Evolutionary conservation across 1,284 basidiomycete genomes (phyloP), one percentile per base, ranked within the genome.

Genomic region (Polyporus tsugae): DNA sequence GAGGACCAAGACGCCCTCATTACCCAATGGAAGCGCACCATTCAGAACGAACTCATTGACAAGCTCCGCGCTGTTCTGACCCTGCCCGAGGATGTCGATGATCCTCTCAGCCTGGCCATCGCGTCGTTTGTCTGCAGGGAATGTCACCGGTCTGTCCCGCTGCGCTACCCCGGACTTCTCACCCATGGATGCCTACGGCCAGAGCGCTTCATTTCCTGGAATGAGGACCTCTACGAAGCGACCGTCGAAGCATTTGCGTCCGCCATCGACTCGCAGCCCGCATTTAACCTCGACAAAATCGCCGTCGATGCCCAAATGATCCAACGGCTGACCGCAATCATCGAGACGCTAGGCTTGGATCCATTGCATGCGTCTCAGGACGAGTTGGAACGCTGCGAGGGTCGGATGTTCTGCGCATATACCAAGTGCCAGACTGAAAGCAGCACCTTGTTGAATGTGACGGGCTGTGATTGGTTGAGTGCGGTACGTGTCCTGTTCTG

Each of bases 341-440:
- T 61, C 25, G 29, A 46, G 2, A 44, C 60, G 2, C 33, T 25
- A 15, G 60, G 60, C 19, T 13, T 49, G 25, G 42, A 61, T 19
- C 60, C 60, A 10, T 41, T 49, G 6, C 42, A 33, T 44, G 29
- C 41, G 17, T 42, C 60, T 17, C 60, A 44, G 9, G 15, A 36
- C 29, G 60, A 46, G 15, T 35, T 61, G 25, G 60, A 61, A 15
- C 15, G 42, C 29, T 61, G 60, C 29, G 41, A 36, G 42, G 19
- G 39, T 9, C 22, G 60, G 29, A n/a, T 61, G 41, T 61, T 35
- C 29, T 61, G 60, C 29, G 42, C 60, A 55, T 55, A 55, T 55
- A 9, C 15, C 9, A 46, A 44, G 33, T 61, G 60, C 33, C 60
- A 61, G 41, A 46, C n/a, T 36, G 42, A 61, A 42, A n/a, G 11